Evolutionary conservation across 2,329 filamentous ascomycete species (phyloP).

Genomic region (Aspergillus sergii): DNA sequence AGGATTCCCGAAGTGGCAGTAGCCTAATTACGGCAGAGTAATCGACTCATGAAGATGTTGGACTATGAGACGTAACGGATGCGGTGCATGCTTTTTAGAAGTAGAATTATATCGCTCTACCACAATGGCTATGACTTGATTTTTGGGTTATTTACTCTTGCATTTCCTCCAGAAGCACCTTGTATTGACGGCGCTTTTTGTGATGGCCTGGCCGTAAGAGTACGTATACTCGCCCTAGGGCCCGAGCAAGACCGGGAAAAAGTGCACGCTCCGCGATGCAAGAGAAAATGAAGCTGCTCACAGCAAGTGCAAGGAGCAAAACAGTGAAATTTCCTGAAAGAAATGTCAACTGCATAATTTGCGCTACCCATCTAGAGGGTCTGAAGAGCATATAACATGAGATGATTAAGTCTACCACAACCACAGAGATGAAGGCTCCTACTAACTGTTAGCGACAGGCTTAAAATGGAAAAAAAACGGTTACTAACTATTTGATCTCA

Average conservation of each 20-base stretch:
- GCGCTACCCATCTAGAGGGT: slow-evolving; percentile 68
- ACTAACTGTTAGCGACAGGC: not conserved
- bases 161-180: slow-evolving; percentile 74
- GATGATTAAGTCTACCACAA: slow-evolving; percentile 67
- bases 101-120: not conserved
- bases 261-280: slow-evolving; percentile 73
- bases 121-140: not conserved
- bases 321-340: slow-evolving; percentile 73
- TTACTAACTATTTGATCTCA: slow-evolving; percentile 73
- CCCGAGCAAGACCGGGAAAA: slow-evolving; percentile 68
- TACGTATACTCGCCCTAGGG: slow-evolving; percentile 64
- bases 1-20: not conserved
- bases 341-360: slow-evolving; percentile 82
- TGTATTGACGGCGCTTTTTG: slow-evolving; percentile 88
- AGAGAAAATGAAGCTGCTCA: slow-evolving; percentile 67
- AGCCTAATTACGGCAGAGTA: not conserved
- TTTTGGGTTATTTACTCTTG: slow-evolving; percentile 24
- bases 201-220: slow-evolving; percentile 57
- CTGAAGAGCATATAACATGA: slow-evolving; percentile 79
- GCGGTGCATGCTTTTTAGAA: not conserved
- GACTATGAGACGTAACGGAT: not conserved
- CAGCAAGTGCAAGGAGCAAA: slow-evolving; percentile 71
- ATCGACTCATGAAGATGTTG: not conserved
- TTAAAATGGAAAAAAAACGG: not conserved
- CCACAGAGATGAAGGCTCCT: slow-evolving; percentile 84